phyloP scores from a whole-genome alignment of 1,284 basidiomycete species.

The Fistulinella cinereoalba region DNA sequence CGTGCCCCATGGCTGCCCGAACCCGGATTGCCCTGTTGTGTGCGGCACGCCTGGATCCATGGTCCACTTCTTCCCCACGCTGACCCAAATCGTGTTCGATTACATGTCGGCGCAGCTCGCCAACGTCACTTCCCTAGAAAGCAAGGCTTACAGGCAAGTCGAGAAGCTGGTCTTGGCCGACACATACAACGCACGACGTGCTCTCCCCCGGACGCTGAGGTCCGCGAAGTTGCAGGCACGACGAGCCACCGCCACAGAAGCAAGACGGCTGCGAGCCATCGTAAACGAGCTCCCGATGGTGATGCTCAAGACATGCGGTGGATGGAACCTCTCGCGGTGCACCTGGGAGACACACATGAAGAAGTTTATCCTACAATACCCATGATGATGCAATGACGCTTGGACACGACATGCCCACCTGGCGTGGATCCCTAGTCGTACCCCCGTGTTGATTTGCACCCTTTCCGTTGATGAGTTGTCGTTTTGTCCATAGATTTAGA shows the following conservation, averaged over 20 bases:
- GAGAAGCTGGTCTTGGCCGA: conserved; percentile 38
- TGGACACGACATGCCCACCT: not conserved
- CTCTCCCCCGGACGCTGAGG: conserved; percentile 9
- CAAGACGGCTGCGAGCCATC: conserved; percentile 32
- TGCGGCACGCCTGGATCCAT: conserved; percentile 79
- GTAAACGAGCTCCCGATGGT: conserved; percentile 34
- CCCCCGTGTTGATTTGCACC: conserved; percentile 5
- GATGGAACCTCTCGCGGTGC: conserved; percentile 46
- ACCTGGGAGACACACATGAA: conserved; percentile 63
- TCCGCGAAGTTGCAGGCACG: conserved; percentile 13
- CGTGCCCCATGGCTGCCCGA: conserved; percentile 67
- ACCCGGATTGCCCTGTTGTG: conserved; percentile 71
- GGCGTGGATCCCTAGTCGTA: conserved; percentile 2
- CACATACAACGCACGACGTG: conserved; percentile 10
- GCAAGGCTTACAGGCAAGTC: conserved; percentile 41
- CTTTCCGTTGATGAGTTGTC: conserved; percentile 9
- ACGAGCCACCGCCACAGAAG: conserved; percentile 15
- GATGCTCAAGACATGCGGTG: conserved; percentile 49
- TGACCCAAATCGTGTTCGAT: conserved; percentile 51
- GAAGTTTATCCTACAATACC: conserved; percentile 58
- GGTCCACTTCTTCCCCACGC: conserved; percentile 57
- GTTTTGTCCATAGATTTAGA: conserved; percentile 31
- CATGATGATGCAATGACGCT: conserved; percentile 38
- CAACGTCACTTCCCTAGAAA: conserved; percentile 37
- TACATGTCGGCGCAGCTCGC: conserved; percentile 39